Evolutionary conservation across 2,329 filamentous ascomycete genomes (phyloP), one percentile per base, ranked within the genome.

Genomic region (Neoscytalidium dimidiatum): DNA sequence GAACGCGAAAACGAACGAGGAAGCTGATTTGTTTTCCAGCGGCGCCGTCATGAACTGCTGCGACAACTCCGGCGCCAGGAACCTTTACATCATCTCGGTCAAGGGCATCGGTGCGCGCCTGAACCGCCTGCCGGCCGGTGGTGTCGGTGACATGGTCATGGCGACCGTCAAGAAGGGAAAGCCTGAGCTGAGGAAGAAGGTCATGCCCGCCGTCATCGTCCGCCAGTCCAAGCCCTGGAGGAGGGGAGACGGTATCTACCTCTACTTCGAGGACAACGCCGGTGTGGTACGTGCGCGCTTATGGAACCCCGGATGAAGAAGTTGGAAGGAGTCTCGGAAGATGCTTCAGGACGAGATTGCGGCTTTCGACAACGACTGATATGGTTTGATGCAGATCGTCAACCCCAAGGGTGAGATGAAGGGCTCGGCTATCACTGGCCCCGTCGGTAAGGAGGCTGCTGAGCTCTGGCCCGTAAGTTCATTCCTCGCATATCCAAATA

Each of bases 401-500:
- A 99, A 99, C 88, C 93, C 94, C 84, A 99, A 99, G 92, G 95
- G 95, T 86, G 95, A 99, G 87, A 99, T 99, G 95, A 99, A 99
- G 91, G 95, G 95, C 81, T 97, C 93, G 72, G 95, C 95, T 82
- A 99, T 99, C 82, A 99, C 95, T 76, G 95, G 95, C 76, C 95
- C 95, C 77, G 94, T 99, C 80, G 95, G 94, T 83, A 99, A 99
- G 91, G 95, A 99, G 87, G 95, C 95, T 81, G 95, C 95, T 82
- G 95, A 99, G 87, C 88, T 99, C 78, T 99, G 95, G 95, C 95
- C 95, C 81, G 92, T 94, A 87, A 85, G 91, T 88, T 69, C 48
- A n/a, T 51, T 33, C 58, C 29, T 43, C 7, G 38, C 17, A 7
- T 28, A 9, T 35, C 13, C 17, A 51, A 19, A 23, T 26, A 19